A percentile compares a stretch with the other conserved stretches of the same genome.
phyloP scores from a whole-genome alignment of 1,139 yeast genomes.

The Taphrina confusa region DNA sequence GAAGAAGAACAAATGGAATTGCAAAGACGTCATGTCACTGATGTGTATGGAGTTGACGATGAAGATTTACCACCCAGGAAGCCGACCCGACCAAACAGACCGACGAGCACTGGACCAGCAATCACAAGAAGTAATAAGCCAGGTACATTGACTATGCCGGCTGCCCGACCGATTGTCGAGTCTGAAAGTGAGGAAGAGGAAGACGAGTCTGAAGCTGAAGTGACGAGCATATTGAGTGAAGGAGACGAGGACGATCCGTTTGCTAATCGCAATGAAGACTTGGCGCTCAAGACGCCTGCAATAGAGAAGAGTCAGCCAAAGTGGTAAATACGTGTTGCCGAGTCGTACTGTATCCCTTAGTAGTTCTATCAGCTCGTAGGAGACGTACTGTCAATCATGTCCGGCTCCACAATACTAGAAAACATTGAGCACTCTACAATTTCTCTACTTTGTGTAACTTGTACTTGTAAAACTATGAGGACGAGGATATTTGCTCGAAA shows the following conservation, averaged over 20 bases:
- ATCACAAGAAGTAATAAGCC: not conserved
- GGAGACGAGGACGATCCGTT: constrained; percentile 32
- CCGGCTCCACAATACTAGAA: too few relatives aligned
- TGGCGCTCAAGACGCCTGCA: constrained; percentile 28
- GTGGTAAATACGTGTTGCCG: constrained; percentile 18
- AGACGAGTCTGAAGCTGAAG: constrained; percentile 7
- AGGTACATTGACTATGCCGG: not conserved
- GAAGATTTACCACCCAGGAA: constrained; percentile 26
- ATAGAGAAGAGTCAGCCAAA: constrained; percentile 23
- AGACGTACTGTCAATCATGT: too few relatives aligned
- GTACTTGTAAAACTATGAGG: too few relatives aligned
- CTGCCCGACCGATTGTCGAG: not conserved
- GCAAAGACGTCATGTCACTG: constrained; percentile 17
- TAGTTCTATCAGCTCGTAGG: too few relatives aligned
- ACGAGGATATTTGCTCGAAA: too few relatives aligned
- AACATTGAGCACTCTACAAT: too few relatives aligned
- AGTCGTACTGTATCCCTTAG: too few relatives aligned
- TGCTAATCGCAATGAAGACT: constrained; percentile 28
- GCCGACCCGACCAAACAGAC: constrained; percentile 14
- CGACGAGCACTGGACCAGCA: constrained; percentile 1
- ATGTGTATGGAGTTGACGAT: constrained; percentile 26
- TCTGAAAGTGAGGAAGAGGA: constrained; percentile 13
- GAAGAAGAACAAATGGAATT: constrained; percentile 36
- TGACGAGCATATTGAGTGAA: constrained; percentile 12
- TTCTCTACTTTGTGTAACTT: too few relatives aligned